A percentile compares a stretch with the other conserved stretches of the same genome.
Evolutionary conservation across 2,329 filamentous ascomycete genomes (phyloP).

Genomic region (Laburnicola sp.): DNA sequence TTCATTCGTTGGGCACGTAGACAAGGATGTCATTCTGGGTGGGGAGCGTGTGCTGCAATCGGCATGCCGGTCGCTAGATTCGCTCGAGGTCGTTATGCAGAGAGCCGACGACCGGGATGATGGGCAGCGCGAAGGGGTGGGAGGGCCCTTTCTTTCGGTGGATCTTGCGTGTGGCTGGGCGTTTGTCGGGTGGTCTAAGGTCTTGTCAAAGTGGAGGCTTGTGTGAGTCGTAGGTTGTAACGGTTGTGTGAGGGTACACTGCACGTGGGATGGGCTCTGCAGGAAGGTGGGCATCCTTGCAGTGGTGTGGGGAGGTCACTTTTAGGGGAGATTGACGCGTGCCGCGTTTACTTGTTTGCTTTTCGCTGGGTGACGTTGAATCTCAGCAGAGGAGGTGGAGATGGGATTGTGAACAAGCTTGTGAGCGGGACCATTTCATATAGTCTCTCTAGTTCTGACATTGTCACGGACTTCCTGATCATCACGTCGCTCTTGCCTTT

Average conservation of each 20-base stretch:
- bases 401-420: too few relatives aligned
- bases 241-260: background rate
- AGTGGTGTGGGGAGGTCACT: background rate
- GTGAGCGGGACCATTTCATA: too few relatives aligned
- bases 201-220: too few relatives aligned
- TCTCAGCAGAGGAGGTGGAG: background rate
- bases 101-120: background rate
- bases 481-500: too few relatives aligned
- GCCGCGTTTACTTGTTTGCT: constrained; percentile 4
- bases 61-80: background rate
- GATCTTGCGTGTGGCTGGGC: background rate
- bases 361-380: background rate
- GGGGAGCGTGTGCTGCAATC: background rate
- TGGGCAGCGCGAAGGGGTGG: background rate
- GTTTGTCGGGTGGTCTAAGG: too few relatives aligned
- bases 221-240: background rate
- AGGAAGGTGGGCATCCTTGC: background rate
- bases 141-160: constrained; percentile 1
- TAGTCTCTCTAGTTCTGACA: too few relatives aligned
- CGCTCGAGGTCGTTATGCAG: background rate
- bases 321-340: background rate
- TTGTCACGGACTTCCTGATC: too few relatives aligned
- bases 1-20: background rate
- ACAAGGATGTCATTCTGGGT: background rate
- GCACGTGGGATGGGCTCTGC: constrained; percentile 2